Conservation (phyloP, 2,329 filamentous ascomycete species). For the Claviceps sorghi region DNA sequence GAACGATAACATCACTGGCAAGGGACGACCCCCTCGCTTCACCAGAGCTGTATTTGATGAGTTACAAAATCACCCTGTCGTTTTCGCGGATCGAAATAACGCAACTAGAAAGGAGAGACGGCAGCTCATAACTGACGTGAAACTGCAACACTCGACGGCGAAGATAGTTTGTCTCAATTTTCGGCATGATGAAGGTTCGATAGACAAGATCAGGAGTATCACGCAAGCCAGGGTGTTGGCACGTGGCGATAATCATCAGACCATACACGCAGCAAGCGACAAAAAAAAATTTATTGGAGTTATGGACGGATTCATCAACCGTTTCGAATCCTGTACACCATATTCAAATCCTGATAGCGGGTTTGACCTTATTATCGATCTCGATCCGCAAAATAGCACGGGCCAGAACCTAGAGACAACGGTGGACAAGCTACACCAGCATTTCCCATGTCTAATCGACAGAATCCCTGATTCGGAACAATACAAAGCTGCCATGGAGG, state of each 20-base stretch:
- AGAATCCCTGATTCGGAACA: constrained; percentile 56
- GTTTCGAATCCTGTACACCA: constrained; percentile 66
- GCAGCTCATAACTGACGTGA: constrained; percentile 73
- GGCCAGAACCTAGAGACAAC: constrained; percentile 74
- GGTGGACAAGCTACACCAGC: constrained; percentile 54
- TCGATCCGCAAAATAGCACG: constrained; percentile 65
- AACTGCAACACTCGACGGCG: constrained; percentile 43
- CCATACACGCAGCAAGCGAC: constrained; percentile 73
- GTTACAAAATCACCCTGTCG: constrained; percentile 51
- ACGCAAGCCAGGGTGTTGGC: constrained; percentile 67
- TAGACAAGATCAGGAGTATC: constrained; percentile 57
- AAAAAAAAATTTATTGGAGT: constrained; percentile 65
- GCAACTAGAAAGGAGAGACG: constrained; percentile 75
- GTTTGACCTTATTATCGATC: constrained; percentile 74
- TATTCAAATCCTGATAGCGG: constrained; percentile 56
- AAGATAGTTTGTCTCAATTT: constrained; percentile 79
- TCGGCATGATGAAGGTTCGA: constrained; percentile 63
- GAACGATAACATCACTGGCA: constrained; percentile 86
- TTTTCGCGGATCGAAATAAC: constrained; percentile 90
- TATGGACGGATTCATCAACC: constrained; percentile 83
- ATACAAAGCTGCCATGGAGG: constrained; percentile 65
- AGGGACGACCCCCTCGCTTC: constrained; percentile 64
- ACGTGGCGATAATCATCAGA: constrained; percentile 94
- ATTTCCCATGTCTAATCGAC: constrained; percentile 63
- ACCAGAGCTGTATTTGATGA: constrained; percentile 52